Percentiles rank a stretch among this genome's conserved stretches.
These are phyloP conservation scores for Globisporangium iwayamae DNA, from an alignment of 352 stramenopile species.

Conservation along the genomic window DNA sequence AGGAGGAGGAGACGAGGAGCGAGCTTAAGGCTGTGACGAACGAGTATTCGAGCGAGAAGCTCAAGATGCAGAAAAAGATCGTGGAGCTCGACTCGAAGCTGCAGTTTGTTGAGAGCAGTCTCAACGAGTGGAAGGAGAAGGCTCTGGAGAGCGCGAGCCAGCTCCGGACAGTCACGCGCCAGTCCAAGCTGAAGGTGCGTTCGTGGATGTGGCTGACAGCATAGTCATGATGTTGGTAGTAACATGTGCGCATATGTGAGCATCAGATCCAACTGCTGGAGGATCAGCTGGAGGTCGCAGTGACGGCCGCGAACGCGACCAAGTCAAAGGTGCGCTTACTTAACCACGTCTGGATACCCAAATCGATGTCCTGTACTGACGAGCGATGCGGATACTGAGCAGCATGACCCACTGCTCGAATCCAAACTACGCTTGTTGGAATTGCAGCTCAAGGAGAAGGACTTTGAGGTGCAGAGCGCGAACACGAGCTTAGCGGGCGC, in stretches of 20 bases:
- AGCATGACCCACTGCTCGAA: constrained; percentile 55
- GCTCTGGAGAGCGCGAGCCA: constrained; percentile 52
- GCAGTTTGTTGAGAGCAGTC: constrained; percentile 52
- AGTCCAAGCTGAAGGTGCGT: constrained; percentile 55
- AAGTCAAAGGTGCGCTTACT: constrained; percentile 10
- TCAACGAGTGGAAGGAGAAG: constrained; percentile 74
- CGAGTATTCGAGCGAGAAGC: constrained; percentile 51
- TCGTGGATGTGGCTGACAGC: not conserved
- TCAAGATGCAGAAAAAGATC: constrained; percentile 62
- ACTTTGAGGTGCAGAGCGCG: constrained; percentile 39
- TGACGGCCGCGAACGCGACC: constrained; percentile 24
- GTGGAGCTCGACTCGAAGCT: constrained; percentile 72
- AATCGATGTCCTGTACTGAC: not conserved
- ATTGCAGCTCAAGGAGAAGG: constrained; percentile 62
- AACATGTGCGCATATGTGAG: not conserved
- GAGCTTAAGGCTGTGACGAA: constrained; percentile 55
- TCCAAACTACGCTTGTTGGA: constrained; percentile 66
- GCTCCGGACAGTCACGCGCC: constrained; percentile 32
- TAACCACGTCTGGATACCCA: not conserved
- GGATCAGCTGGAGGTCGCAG: constrained; percentile 53
- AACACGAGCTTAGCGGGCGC: constrained; percentile 43
- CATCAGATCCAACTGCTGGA: constrained; percentile 55
- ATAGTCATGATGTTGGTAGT: not conserved
- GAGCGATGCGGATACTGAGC: constrained; percentile 17
- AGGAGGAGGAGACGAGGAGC: constrained; percentile 61